phyloP scores from a whole-genome alignment of 345 rosid genomes.

The Streptanthus diversifolius region DNA sequence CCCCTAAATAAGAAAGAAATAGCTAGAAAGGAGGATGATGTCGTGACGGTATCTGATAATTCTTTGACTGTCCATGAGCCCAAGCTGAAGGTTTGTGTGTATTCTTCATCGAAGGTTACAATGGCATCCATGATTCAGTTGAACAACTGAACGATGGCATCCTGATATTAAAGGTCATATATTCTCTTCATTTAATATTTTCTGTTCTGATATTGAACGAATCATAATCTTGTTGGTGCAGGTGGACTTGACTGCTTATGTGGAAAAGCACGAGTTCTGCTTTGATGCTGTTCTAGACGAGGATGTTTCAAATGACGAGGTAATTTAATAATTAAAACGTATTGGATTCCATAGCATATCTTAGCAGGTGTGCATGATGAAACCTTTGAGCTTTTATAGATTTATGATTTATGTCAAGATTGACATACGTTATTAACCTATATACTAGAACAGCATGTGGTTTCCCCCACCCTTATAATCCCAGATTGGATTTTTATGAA shows the following conservation, averaged over 20 bases:
- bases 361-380: constrained; percentile 6
- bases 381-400: constrained; percentile 8
- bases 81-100: constrained; percentile 73
- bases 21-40: constrained; percentile 89
- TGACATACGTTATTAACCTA: neutral
- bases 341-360: neutral
- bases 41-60: constrained; percentile 72
- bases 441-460: constrained; percentile 3
- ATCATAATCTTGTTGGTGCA: constrained; percentile 35
- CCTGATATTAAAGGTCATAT: constrained; percentile 24
- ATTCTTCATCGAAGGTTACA: constrained; percentile 27
- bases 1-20: constrained; percentile 92
- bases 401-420: constrained; percentile 1
- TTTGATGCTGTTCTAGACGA: constrained; percentile 96
- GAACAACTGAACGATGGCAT: constrained; percentile 30
- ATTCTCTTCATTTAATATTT: constrained; percentile 5
- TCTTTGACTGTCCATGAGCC: constrained; percentile 88
- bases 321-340: constrained; percentile 21
- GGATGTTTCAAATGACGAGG: constrained; percentile 83
- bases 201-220: constrained; percentile 11
- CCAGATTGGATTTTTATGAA: constrained; percentile 4
- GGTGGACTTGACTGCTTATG: constrained; percentile 99
- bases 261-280: constrained; percentile 96
- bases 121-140: constrained; percentile 30
- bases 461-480: neutral